Conservation (phyloP, 2,329 filamentous ascomycete species). For the Tolypocladium inflatum region DNA sequence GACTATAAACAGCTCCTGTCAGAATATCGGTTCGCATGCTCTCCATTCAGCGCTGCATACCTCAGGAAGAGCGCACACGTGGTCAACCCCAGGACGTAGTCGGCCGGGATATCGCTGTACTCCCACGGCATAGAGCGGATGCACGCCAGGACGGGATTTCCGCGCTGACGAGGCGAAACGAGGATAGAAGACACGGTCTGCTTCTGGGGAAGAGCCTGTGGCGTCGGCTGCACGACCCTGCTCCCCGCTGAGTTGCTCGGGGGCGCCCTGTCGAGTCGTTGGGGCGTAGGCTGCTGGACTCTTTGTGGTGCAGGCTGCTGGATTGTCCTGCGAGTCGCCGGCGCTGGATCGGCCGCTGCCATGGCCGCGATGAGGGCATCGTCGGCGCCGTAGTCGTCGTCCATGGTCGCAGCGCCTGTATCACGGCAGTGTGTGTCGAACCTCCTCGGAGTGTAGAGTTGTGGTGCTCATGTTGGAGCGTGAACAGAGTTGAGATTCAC, state of each 20-base stretch:
- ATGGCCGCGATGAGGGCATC: conserved; percentile 47
- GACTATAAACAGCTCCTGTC: conserved; percentile 28
- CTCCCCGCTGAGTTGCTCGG: conserved; percentile 27
- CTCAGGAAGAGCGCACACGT: conserved; percentile 87
- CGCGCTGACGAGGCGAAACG: conserved; percentile 86
- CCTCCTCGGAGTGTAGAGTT: background rate
- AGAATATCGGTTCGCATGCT: background rate
- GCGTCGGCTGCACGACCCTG: conserved; percentile 76
- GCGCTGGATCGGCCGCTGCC: conserved; percentile 33
- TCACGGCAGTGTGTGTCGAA: background rate
- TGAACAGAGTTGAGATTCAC: background rate
- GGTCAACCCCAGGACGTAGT: conserved; percentile 80
- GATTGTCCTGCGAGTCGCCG: conserved; percentile 14
- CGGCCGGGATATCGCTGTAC: conserved; percentile 91
- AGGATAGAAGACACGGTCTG: conserved; percentile 67
- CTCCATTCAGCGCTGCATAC: conserved; percentile 12
- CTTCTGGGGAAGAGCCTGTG: conserved; percentile 66
- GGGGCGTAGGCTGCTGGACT: conserved; percentile 40
- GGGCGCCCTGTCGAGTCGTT: conserved; percentile 43
- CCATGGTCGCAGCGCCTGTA: conserved; percentile 21
- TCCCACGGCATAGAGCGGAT: conserved; percentile 85
- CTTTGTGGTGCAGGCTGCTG: conserved; percentile 32
- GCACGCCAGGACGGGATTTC: conserved; percentile 81
- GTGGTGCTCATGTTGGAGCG: background rate
- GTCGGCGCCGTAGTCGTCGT: conserved; percentile 50